phyloP scores from a whole-genome alignment of 2,329 filamentous ascomycete species.

The Domatiomyces catenatus region DNA sequence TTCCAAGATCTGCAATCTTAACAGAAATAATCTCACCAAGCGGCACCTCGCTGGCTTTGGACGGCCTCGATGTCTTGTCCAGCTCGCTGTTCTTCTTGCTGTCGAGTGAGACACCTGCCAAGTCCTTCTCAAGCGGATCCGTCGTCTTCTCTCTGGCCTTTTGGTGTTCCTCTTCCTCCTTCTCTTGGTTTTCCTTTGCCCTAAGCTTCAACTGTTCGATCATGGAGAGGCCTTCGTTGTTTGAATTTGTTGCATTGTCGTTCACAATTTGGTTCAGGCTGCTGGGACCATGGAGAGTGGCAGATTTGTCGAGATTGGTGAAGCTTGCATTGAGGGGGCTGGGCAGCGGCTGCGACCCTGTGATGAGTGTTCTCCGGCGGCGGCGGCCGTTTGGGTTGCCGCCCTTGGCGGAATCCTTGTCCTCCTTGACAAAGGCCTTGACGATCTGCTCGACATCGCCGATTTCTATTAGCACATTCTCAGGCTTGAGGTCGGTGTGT shows the following conservation, averaged over 20 bases:
- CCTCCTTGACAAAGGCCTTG: conserved; percentile 82
- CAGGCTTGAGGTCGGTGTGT: conserved; percentile 77
- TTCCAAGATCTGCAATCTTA: conserved; percentile 96
- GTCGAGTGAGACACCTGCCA: conserved; percentile 86
- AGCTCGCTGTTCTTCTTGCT: conserved; percentile 43
- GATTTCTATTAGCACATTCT: conserved; percentile 97
- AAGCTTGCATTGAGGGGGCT: conserved; percentile 90
- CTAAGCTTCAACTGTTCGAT: conserved; percentile 41
- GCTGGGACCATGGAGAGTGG: conserved; percentile 46
- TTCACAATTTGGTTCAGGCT: conserved; percentile 76
- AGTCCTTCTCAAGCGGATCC: conserved; percentile 78
- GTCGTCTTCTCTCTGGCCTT: conserved; percentile 48
- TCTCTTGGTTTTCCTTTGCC: conserved; percentile 19
- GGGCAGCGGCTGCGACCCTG: conserved; percentile 87
- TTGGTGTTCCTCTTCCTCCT: conserved; percentile 18
- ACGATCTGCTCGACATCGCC: conserved; percentile 98
- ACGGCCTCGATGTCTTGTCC: conserved; percentile 36
- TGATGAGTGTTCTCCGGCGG: conserved; percentile 83
- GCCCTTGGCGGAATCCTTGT: conserved; percentile 62
- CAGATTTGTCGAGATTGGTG: conserved; percentile 55
- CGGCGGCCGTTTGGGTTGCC: conserved; percentile 83
- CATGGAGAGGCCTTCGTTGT: conserved; percentile 37
- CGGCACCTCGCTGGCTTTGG: conserved; percentile 41
- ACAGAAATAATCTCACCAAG: conserved; percentile 63
- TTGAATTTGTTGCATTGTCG: conserved; percentile 36